These are phyloP conservation scores for Vaccinium myrtillus DNA, from an alignment of 148 eudicot species.

Conservation along the genomic window DNA sequence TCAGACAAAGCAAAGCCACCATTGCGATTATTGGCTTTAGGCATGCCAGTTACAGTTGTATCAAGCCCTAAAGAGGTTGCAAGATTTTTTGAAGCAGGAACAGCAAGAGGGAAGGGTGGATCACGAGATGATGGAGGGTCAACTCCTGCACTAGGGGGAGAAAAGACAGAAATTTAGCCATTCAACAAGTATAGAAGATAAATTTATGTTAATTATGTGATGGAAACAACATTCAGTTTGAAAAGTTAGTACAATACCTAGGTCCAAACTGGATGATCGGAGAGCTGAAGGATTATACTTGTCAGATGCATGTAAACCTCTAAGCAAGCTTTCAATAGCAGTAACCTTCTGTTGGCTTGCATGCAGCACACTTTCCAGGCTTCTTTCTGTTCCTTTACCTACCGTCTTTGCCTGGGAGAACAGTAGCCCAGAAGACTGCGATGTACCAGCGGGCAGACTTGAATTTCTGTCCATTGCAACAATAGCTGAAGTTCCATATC, in stretches of 20 bases:
- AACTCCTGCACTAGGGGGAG: slow-evolving; percentile 95
- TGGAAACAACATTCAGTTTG: background rate
- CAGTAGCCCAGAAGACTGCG: slow-evolving; percentile 68
- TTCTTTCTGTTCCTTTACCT: slow-evolving; percentile 70
- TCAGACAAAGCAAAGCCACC: slow-evolving; percentile 73
- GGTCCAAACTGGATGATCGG: slow-evolving; percentile 94
- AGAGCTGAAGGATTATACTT: slow-evolving; percentile 48
- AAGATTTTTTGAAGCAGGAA: slow-evolving; percentile 82
- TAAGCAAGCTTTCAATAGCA: slow-evolving; percentile 94
- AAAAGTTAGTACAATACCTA: slow-evolving; percentile 52
- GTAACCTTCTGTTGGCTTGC: slow-evolving; percentile 97
- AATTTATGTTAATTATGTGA: background rate
- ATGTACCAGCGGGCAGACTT: slow-evolving; percentile 57
- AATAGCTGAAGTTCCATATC: slow-evolving; percentile 97
- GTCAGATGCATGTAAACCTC: slow-evolving; percentile 76
- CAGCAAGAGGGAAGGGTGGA: slow-evolving; percentile 93
- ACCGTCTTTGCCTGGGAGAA: slow-evolving; percentile 69
- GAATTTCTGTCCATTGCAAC: slow-evolving; percentile 93
- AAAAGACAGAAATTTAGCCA: background rate
- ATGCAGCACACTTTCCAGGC: slow-evolving; percentile 80
- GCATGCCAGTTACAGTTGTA: slow-evolving; percentile 48
- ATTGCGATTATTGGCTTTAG: slow-evolving; percentile 62
- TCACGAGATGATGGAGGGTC: slow-evolving; percentile 99
- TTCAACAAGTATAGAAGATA: background rate
- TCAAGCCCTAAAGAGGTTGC: slow-evolving; percentile 60